phyloP scores from a whole-genome alignment of 352 stramenopile species.

The Pythium monospermum region DNA sequence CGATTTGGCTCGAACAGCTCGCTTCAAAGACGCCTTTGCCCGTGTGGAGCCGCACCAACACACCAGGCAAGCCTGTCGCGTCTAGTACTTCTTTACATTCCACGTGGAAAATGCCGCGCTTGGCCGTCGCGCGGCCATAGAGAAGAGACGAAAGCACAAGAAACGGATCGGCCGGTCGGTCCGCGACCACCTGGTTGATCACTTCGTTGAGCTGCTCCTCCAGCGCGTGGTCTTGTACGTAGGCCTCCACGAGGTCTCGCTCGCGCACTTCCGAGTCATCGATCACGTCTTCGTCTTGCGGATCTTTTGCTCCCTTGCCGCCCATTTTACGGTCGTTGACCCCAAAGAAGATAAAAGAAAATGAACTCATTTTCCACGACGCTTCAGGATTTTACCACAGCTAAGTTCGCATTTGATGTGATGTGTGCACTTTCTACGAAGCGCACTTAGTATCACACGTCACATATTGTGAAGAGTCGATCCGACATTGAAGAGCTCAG shows the following conservation, averaged over 20 bases:
- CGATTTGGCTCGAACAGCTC: slow-evolving; percentile 31
- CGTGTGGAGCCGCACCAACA: slow-evolving; percentile 59
- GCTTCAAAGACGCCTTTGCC: slow-evolving; percentile 61
- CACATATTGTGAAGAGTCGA: too few relatives aligned
- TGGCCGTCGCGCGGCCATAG: slow-evolving; percentile 49
- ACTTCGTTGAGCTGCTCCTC: slow-evolving; percentile 63
- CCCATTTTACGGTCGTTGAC: background rate
- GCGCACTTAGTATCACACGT: background rate
- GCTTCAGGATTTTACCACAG: background rate
- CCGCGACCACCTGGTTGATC: slow-evolving; percentile 67
- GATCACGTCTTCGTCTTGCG: background rate
- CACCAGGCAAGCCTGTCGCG: slow-evolving; percentile 28
- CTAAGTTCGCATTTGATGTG: background rate
- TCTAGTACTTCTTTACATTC: slow-evolving; percentile 55
- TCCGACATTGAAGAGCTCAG: too few relatives aligned
- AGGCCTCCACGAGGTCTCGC: slow-evolving; percentile 70
- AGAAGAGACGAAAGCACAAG: slow-evolving; percentile 62
- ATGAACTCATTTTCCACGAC: too few relatives aligned
- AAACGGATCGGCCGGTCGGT: slow-evolving; percentile 60
- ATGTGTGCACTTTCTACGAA: background rate
- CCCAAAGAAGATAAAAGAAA: background rate
- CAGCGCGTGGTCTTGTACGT: slow-evolving; percentile 63
- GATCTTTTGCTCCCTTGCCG: background rate
- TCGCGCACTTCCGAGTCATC: slow-evolving; percentile 32
- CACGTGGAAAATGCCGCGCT: slow-evolving; percentile 63